Conservation (phyloP, 495 filamentous ascomycete genomes). For the Penicillium simplicissimum region DNA sequence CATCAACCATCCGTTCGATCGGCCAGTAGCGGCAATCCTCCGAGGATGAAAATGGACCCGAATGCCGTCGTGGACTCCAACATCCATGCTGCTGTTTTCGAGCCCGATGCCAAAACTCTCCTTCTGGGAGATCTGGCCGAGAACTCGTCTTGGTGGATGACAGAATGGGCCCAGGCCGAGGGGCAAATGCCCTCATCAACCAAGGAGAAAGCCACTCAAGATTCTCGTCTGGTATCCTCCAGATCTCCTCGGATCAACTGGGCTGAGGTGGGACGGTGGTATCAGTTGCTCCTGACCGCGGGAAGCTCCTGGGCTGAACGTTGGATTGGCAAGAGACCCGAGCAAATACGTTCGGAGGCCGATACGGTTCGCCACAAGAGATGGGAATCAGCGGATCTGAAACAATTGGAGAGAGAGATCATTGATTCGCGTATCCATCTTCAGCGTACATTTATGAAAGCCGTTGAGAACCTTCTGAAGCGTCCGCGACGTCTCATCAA, state of each 20-base stretch:
- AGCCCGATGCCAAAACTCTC: conserved; percentile 75
- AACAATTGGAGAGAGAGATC: conserved; percentile 60
- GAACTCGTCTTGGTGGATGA: conserved; percentile 85
- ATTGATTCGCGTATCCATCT: conserved; percentile 67
- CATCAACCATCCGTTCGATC: conserved; percentile 28
- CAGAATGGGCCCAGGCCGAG: conserved; percentile 41
- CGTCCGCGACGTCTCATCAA: conserved; percentile 73
- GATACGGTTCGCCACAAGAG: conserved; percentile 26
- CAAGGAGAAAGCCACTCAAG: conserved; percentile 28
- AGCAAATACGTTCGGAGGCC: conserved; percentile 29
- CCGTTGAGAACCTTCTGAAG: conserved; percentile 81
- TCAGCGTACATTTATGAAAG: conserved; percentile 73
- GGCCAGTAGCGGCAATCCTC: conserved; percentile 29
- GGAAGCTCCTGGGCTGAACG: conserved; percentile 60
- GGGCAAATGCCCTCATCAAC: conserved; percentile 24
- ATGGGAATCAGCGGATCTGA: conserved; percentile 36
- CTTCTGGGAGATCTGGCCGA: conserved; percentile 79
- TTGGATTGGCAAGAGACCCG: conserved; percentile 45
- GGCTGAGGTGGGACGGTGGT: conserved; percentile 72
- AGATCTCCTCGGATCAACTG: conserved; percentile 77
- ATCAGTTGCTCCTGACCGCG: conserved; percentile 65
- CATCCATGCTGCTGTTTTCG: conserved; percentile 40
- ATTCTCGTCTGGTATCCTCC: conserved; percentile 50
- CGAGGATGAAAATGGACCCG: conserved; percentile 31
- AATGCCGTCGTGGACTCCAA: conserved; percentile 18